These are phyloP conservation scores for Chlamydomonas applanata DNA, from an alignment of 139 green algal species.

Conservation along the genomic window DNA sequence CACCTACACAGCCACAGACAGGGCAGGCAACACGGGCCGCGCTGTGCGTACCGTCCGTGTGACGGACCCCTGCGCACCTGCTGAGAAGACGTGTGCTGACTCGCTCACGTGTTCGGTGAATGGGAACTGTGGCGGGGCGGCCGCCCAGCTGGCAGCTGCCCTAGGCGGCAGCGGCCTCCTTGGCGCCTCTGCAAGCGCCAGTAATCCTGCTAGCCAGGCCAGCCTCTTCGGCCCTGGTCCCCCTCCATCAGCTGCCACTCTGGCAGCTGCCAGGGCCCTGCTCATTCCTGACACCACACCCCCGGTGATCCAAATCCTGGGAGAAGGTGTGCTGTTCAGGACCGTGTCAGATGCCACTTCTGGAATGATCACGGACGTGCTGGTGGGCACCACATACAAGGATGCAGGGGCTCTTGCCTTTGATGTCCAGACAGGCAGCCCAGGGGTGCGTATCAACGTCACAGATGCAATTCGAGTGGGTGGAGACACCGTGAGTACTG, in stretches of 20 bases:
- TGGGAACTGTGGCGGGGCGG: background rate
- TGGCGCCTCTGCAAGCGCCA: background rate
- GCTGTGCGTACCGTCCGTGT: no score
- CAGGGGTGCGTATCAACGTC: background rate
- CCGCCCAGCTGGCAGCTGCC: background rate
- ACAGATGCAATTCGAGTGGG: background rate
- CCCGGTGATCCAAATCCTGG: background rate
- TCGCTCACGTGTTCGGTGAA: background rate
- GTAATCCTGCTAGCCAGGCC: background rate
- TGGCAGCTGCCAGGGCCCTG: background rate
- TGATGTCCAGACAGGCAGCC: background rate
- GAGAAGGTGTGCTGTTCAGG: background rate
- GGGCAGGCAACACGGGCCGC: no score
- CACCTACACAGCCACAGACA: no score
- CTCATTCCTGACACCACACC: constrained; percentile 7
- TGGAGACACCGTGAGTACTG: background rate
- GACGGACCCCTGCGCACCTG: no score
- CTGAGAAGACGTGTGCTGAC: background rate
- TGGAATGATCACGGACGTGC: background rate
- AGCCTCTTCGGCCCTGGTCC: background rate
- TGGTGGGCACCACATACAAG: background rate
- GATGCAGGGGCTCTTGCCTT: background rate
- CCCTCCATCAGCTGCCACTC: background rate
- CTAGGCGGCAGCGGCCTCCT: background rate
- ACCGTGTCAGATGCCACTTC: no score